Evolutionary conservation across 768 basidiomycete species (phyloP).

Genomic region (Lentinula raphanica): DNA sequence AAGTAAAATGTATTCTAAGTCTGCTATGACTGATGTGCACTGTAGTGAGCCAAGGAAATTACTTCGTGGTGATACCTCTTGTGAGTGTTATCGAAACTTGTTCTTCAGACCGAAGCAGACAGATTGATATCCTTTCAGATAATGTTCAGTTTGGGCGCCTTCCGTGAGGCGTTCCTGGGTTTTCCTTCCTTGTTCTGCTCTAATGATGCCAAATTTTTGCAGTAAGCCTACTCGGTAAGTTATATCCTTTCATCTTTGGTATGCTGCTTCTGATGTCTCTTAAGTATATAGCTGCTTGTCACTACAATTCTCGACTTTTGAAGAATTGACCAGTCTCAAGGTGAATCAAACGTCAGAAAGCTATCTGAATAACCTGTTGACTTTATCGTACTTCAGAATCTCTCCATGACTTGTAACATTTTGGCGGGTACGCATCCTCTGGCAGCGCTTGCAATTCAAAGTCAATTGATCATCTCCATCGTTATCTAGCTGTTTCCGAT

Average conservation of each 20-base stretch:
- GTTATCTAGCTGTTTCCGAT: constrained; percentile 5
- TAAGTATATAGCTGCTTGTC: neutral
- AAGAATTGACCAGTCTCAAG: constrained; percentile 2
- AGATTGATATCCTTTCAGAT: neutral
- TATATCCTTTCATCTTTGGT: too few relatives aligned
- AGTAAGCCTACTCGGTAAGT: neutral
- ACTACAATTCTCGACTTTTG: neutral
- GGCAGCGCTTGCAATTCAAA: neutral
- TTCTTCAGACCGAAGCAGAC: too few relatives aligned
- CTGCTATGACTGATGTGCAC: neutral
- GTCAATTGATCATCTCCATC: too few relatives aligned
- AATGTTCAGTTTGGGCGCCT: neutral
- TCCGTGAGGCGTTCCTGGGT: neutral
- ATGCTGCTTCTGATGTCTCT: neutral
- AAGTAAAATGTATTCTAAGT: neutral
- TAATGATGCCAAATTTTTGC: neutral
- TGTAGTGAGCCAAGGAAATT: constrained; percentile 10
- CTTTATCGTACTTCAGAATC: neutral
- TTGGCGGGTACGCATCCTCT: neutral
- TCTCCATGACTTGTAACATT: constrained; percentile 13
- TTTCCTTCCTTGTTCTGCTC: neutral
- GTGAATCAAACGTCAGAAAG: neutral
- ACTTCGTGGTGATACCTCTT: neutral
- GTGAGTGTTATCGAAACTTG: constrained; percentile 2
- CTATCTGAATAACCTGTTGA: neutral